These are phyloP conservation scores for Acanthamoeba sp. DNA, from an alignment of 208 protist species.

Conservation along the genomic window DNA sequence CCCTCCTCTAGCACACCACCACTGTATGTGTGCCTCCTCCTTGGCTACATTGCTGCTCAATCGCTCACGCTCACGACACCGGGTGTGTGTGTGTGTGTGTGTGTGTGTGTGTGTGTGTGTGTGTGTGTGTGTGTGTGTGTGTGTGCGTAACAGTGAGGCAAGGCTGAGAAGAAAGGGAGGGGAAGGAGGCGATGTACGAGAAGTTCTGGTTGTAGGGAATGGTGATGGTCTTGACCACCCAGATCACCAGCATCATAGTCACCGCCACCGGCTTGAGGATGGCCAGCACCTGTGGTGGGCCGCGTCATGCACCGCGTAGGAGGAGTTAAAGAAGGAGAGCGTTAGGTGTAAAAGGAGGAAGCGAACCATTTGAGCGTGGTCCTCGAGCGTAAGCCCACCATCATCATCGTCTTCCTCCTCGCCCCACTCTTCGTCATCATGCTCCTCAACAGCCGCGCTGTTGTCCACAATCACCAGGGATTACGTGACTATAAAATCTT, in stretches of 20 bases:
- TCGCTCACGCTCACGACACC: not conserved
- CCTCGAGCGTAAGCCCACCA: not conserved
- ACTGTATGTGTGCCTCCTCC: not conserved
- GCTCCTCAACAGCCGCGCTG: not conserved
- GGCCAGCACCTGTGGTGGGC: conserved; percentile 17
- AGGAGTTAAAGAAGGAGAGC: too few relatives aligned
- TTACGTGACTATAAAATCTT: too few relatives aligned
- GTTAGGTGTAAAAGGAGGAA: not conserved
- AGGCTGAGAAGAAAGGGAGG: not conserved
- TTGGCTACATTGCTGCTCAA: not conserved
- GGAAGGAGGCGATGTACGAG: conserved; percentile 8
- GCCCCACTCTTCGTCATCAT: conserved; percentile 63
- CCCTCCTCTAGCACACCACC: conserved; percentile 50
- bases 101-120: too few relatives aligned
- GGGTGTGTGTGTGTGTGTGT: too few relatives aligned
- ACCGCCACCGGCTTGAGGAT: conserved; percentile 71
- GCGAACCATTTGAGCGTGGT: conserved; percentile 57
- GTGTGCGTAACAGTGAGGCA: too few relatives aligned
- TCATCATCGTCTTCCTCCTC: conserved; percentile 33
- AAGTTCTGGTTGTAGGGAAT: conserved; percentile 48
- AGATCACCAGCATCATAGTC: conserved; percentile 74
- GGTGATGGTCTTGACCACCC: conserved; percentile 15
- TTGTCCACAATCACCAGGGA: too few relatives aligned
- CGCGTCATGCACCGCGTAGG: not conserved
- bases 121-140: too few relatives aligned